phyloP scores from a whole-genome alignment of 2,329 filamentous ascomycete genomes.

The Xylariaceae sp. region DNA sequence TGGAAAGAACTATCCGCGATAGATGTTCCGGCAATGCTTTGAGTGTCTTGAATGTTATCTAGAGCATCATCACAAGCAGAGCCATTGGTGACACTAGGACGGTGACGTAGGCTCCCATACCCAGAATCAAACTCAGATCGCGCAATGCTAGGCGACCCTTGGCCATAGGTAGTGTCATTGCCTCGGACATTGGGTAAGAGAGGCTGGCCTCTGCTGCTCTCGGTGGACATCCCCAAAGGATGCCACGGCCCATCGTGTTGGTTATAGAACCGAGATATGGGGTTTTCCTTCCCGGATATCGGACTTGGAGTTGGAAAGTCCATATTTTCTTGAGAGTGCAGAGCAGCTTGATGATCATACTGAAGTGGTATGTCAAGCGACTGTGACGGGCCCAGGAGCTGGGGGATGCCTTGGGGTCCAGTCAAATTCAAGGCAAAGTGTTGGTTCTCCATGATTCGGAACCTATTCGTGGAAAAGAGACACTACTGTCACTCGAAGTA shows the following conservation, averaged over 20 bases:
- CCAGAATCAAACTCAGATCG: slow-evolving; percentile 46
- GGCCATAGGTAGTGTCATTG: slow-evolving; percentile 11
- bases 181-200: slow-evolving; percentile 22
- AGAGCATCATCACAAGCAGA: slow-evolving; percentile 41
- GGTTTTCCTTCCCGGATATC: slow-evolving; percentile 17
- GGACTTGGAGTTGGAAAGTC: slow-evolving; percentile 3
- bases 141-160: slow-evolving; percentile 20
- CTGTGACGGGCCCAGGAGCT: slow-evolving; percentile 18
- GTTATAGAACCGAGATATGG: slow-evolving; percentile 35
- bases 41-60: slow-evolving; percentile 38
- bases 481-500: slow-evolving; percentile 2
- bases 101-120: slow-evolving; percentile 40
- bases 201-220: slow-evolving; percentile 28
- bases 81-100: slow-evolving; percentile 40
- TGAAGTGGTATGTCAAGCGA: slow-evolving; percentile 19
- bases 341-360: slow-evolving; percentile 10
- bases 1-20: slow-evolving; percentile 29
- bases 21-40: slow-evolving; percentile 33
- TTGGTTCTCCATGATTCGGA: slow-evolving; percentile 13
- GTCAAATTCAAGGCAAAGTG: slow-evolving; percentile 21
- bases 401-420: slow-evolving; percentile 16
- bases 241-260: slow-evolving; percentile 43
- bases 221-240: slow-evolving; percentile 32
- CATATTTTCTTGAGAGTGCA: slow-evolving; percentile 7
- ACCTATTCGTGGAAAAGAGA: slow-evolving; percentile 1